Evolutionary conservation across 2,329 filamentous ascomycete genomes (phyloP), one percentile per base, ranked within the genome.

Genomic region (Trichoderma semiorbis): DNA sequence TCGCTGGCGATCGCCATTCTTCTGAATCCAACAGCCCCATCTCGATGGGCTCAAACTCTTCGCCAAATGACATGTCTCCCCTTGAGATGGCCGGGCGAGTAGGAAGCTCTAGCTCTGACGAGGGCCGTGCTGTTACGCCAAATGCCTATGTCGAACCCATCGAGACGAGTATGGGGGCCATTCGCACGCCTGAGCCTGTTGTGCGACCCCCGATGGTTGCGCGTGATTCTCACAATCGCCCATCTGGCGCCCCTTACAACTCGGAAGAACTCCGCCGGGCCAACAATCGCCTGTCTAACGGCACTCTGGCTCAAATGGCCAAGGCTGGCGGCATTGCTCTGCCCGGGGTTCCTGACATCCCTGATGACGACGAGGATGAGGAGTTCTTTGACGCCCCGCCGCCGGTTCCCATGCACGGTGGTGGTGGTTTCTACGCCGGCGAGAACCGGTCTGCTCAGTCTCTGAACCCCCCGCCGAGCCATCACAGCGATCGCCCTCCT

Each of bases 241-340:
- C 94, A 6, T 84, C 86, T 1, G 90, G 88, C 72, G 89, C 80
- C 58, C 93, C 93, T 0, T 90, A 92, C 75, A 89, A 93, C 72
- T 91, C 93, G 34, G 89, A 92, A 16, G 93, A 96, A 78, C 85
- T 95, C 76, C 91, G 93, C 74, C 90, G 90, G 74, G 93, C 93
- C 66, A 96, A 94, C 76, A 94, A 92, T 75, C 91, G 94, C 26
- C 90, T 98, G 79, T 97, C 96, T 30, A 88, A 87, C 75, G 90
- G 90, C 1, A 98, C 95, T 1, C 85, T 98, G 60, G 87, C 91
- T 58, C 94, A 98, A 78, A 86, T 98, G 79, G 90, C 89, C 36
- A 92, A 91, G 75, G 92, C 92, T 60, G 89, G 88, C 69, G 88
- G 87, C 26, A 80, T 89, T 63, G 78, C 83, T 61, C 78, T 87